Conservation (phyloP, 2,329 filamentous ascomycete species). For the Diaporthe sp. region DNA sequence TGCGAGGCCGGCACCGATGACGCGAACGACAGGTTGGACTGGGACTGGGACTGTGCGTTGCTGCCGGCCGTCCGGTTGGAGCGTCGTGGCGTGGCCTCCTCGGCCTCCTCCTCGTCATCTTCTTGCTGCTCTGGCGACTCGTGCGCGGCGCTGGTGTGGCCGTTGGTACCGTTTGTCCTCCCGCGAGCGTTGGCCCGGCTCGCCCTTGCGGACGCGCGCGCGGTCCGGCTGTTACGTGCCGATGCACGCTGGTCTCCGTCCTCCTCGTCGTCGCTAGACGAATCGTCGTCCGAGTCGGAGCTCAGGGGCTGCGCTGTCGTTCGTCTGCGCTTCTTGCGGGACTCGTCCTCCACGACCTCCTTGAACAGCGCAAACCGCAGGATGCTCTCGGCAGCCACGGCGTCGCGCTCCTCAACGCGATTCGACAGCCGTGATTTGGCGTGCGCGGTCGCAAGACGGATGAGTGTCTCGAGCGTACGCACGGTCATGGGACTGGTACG, state of each 20-base stretch:
- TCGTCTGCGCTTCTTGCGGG: constrained; percentile 85
- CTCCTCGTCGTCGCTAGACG: constrained; percentile 69
- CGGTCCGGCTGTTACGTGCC: constrained; percentile 42
- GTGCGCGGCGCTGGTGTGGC: constrained; percentile 37
- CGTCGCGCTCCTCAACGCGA: constrained; percentile 89
- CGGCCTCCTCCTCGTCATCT: constrained; percentile 61
- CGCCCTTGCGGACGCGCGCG: constrained; percentile 47
- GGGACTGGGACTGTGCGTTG: constrained; percentile 53
- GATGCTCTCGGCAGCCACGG: constrained; percentile 87
- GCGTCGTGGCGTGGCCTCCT: constrained; percentile 54
- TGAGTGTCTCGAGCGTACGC: constrained; percentile 96
- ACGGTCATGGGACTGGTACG: constrained; percentile 96
- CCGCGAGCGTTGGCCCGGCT: constrained; percentile 39
- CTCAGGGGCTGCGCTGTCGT: constrained; percentile 63
- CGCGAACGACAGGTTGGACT: constrained; percentile 76
- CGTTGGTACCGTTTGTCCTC: constrained; percentile 40
- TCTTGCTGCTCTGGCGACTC: constrained; percentile 56
- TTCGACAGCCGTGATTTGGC: constrained; percentile 91
- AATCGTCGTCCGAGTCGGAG: constrained; percentile 67
- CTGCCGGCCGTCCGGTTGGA: constrained; percentile 50
- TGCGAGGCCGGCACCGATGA: constrained; percentile 85
- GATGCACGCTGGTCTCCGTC: constrained; percentile 53
- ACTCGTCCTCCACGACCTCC: constrained; percentile 84
- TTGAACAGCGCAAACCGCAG: constrained; percentile 97
- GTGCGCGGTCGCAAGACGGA: constrained; percentile 95